Percentiles rank a stretch among this genome's conserved stretches.
Conservation (phyloP, 2,329 filamentous ascomycete genomes). For the Cytospora piceicola region DNA sequence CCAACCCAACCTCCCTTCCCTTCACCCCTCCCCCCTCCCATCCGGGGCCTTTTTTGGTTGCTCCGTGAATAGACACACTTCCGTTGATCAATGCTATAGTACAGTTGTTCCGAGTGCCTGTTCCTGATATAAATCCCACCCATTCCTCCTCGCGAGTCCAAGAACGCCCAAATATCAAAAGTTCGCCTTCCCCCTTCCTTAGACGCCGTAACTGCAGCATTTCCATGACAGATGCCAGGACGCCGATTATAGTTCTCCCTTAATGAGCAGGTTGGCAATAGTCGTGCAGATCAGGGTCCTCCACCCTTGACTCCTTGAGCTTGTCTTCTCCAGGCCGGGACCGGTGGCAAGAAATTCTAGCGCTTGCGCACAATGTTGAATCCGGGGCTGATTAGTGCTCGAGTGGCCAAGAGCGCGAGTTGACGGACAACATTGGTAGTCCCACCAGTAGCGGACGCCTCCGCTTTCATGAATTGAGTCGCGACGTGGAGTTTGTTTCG, state of each 20-base stretch:
- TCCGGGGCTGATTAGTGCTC: constrained; percentile 61
- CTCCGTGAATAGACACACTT: neutral
- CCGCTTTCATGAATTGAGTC: constrained; percentile 69
- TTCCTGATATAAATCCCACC: neutral
- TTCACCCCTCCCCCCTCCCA: neutral
- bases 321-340: neutral
- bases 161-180: neutral
- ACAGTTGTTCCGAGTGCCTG: neutral
- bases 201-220: neutral
- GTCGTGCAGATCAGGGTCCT: neutral
- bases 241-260: neutral
- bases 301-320: neutral
- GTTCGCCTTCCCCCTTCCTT: neutral
- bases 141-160: neutral
- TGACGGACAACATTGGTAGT: constrained; percentile 74
- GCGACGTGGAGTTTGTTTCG: constrained; percentile 70
- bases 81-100: neutral
- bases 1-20: neutral
- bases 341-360: constrained; percentile 1
- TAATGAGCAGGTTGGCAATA: neutral
- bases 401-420: constrained; percentile 68
- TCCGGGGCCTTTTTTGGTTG: neutral
- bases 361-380: constrained; percentile 50
- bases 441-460: constrained; percentile 66
- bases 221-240: neutral